A percentile compares a stretch with the other conserved stretches of the same genome.
phyloP scores from a whole-genome alignment of 2,329 filamentous ascomycete genomes.

The Sordariomycetes sp. region DNA sequence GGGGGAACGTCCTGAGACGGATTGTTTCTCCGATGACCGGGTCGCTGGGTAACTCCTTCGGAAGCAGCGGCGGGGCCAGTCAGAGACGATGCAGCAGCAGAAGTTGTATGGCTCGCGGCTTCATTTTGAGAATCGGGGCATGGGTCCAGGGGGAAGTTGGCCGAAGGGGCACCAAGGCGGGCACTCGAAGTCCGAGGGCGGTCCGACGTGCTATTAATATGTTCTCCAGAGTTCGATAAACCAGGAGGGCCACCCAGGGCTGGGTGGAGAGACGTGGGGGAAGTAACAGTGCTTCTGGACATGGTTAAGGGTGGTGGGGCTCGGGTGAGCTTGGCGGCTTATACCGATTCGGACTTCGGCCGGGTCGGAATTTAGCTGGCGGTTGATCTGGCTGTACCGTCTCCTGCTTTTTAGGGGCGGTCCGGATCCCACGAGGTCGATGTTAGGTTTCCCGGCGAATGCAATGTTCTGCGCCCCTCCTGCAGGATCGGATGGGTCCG shows the following conservation, averaged over 20 bases:
- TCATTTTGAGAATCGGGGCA: constrained; percentile 9
- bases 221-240: constrained; percentile 9
- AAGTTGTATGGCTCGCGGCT: constrained; percentile 5
- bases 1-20: constrained; percentile 53
- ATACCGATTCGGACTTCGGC: background rate
- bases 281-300: constrained; percentile 21
- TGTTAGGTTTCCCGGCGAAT: background rate
- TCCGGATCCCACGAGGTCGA: background rate
- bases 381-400: background rate
- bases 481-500: background rate
- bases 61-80: constrained; percentile 1
- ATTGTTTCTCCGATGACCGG: constrained; percentile 29
- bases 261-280: constrained; percentile 37
- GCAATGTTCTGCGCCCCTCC: background rate
- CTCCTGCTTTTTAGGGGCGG: background rate
- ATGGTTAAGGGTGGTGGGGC: constrained; percentile 14
- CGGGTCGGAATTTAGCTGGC: background rate
- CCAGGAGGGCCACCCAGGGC: constrained; percentile 24
- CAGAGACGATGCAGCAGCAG: constrained; percentile 3
- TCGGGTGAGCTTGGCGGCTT: constrained; percentile 4
- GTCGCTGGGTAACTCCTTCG: constrained; percentile 1
- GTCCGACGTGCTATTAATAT: constrained; percentile 14
- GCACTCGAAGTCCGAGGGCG: constrained; percentile 12
- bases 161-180: constrained; percentile 10
- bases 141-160: constrained; percentile 7